phyloP scores from a whole-genome alignment of 768 basidiomycete species.

The Pilatotrama ljubarskyi region DNA sequence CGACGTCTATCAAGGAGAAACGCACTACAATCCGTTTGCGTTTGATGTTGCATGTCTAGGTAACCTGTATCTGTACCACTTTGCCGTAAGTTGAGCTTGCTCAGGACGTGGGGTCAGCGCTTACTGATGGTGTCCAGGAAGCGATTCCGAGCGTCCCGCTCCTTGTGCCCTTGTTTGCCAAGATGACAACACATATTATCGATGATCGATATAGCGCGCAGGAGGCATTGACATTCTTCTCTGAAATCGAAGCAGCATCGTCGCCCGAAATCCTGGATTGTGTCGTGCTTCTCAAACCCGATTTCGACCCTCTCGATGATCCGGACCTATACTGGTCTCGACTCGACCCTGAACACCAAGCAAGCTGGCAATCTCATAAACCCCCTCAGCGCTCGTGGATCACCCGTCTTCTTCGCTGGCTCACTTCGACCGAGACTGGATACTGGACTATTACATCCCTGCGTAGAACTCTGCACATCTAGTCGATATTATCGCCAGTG shows the following conservation, averaged over 20 bases:
- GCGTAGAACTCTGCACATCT: neutral
- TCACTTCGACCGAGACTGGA: neutral
- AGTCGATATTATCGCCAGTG: too few species aligned
- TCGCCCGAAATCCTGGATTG: neutral
- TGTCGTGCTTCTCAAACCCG: neutral
- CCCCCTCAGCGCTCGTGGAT: neutral
- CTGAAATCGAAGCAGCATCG: neutral
- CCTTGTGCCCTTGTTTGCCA: neutral
- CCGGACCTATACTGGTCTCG: slow-evolving; percentile 1
- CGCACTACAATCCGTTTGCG: slow-evolving; percentile 2
- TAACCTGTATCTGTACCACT: neutral
- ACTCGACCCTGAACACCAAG: neutral
- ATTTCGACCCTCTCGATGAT: neutral
- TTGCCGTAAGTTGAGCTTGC: neutral
- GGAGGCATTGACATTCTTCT: neutral
- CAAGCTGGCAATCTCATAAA: neutral
- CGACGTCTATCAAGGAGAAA: neutral
- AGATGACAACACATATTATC: neutral
- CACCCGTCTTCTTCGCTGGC: neutral
- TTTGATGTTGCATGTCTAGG: neutral
- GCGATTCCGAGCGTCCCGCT: neutral
- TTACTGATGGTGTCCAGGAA: neutral
- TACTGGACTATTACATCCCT: neutral
- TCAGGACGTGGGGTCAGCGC: neutral
- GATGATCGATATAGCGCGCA: neutral